Conservation (phyloP, 2,329 filamentous ascomycete species). For the Aspergillus calidoustus region DNA sequence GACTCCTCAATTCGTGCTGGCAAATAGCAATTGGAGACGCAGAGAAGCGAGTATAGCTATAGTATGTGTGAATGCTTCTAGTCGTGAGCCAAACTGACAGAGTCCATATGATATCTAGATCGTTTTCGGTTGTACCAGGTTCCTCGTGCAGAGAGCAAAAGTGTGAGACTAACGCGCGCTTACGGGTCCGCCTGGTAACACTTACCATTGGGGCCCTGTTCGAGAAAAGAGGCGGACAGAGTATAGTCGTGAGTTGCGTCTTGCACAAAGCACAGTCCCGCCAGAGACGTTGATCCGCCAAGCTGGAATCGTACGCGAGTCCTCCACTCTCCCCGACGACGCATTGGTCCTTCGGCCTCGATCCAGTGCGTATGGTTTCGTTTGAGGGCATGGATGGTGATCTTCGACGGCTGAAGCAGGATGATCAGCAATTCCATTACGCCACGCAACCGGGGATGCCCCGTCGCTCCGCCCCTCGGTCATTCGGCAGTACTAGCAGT, state of each 20-base stretch:
- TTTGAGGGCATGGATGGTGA: constrained; percentile 77
- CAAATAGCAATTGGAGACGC: neutral
- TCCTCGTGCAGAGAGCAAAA: constrained; percentile 19
- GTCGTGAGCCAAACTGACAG: neutral
- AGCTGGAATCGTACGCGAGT: constrained; percentile 68
- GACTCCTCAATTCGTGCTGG: neutral
- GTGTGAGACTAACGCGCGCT: constrained; percentile 23
- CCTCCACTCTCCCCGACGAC: constrained; percentile 68
- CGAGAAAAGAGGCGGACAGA: constrained; percentile 11
- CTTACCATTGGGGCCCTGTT: constrained; percentile 11
- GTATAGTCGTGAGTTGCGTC: neutral
- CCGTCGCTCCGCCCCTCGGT: constrained; percentile 58
- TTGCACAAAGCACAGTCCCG: neutral
- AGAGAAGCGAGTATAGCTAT: neutral
- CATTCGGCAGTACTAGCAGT: constrained; percentile 53
- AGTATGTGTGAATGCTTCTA: neutral
- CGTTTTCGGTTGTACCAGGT: constrained; percentile 19
- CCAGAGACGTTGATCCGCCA: constrained; percentile 45
- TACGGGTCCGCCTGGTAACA: constrained; percentile 21
- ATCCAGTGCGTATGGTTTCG: constrained; percentile 62
- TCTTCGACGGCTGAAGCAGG: constrained; percentile 73
- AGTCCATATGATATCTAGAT: constrained; percentile 19
- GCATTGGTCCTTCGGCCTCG: constrained; percentile 60
- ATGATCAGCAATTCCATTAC: constrained; percentile 69
- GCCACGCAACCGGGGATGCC: constrained; percentile 49